These are phyloP conservation scores for Phlebiopsis gigantea DNA, from an alignment of 768 basidiomycete species.

Conservation along the genomic window DNA sequence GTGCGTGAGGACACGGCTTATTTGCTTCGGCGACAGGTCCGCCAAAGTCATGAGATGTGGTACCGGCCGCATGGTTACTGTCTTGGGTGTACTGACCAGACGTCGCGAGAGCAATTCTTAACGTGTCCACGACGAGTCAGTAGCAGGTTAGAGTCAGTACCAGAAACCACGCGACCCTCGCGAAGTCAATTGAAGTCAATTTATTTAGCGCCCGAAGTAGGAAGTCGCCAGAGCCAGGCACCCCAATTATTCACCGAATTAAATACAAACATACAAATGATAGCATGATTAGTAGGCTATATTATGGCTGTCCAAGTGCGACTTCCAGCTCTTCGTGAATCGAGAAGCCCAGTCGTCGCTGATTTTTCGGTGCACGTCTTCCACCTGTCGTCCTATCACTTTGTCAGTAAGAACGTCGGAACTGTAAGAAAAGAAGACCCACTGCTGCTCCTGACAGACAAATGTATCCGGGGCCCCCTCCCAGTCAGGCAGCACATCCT, in stretches of 20 bases:
- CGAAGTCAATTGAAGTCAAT: background rate
- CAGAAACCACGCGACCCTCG: too few relatives aligned
- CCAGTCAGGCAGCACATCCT: conserved; percentile 92
- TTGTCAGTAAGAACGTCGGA: background rate
- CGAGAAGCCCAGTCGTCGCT: conserved; percentile 77
- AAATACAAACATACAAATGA: background rate
- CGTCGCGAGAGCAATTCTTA: background rate
- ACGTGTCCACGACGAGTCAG: background rate
- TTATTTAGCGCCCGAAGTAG: background rate
- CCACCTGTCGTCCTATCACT: conserved; percentile 72
- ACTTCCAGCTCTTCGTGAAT: conserved; percentile 64
- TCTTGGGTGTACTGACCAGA: background rate
- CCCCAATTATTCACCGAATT: background rate
- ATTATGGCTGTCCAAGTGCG: background rate
- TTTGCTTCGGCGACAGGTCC: conserved; percentile 75
- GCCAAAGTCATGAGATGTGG: conserved; percentile 84
- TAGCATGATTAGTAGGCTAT: background rate
- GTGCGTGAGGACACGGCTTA: conserved; percentile 57
- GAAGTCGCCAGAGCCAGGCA: background rate
- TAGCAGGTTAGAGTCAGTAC: background rate
- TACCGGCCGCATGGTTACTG: background rate
- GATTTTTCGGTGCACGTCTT: conserved; percentile 84
- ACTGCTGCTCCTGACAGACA: conserved; percentile 95
- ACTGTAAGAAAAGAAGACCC: conserved; percentile 17
- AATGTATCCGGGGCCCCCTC: conserved; percentile 95